Evolutionary conservation across 2,329 filamentous ascomycete species (phyloP).

Genomic region (Coleophoma crateriformis): DNA sequence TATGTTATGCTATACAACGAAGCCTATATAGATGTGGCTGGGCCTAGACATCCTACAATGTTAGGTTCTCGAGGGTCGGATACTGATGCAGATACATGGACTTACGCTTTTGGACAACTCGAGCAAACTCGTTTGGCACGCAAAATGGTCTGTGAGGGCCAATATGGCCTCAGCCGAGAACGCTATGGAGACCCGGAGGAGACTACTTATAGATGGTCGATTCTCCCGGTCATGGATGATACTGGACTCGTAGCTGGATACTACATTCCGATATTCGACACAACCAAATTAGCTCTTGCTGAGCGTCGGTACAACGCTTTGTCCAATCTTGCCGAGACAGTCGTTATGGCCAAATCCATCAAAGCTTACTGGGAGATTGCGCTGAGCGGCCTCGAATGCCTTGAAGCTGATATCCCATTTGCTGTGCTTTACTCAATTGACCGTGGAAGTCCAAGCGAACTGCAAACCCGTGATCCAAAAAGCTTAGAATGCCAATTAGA

Average conservation of each 20-base stretch:
- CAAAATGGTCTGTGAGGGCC: neutral
- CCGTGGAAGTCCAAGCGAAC: neutral
- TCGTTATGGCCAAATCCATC: neutral
- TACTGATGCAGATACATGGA: neutral
- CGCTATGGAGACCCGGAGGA: neutral
- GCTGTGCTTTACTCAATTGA: neutral
- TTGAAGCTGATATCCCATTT: neutral
- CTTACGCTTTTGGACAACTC: neutral
- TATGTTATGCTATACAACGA: neutral
- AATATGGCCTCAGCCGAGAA: neutral
- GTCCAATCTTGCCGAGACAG: neutral
- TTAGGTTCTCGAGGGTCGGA: neutral
- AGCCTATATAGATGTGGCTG: neutral
- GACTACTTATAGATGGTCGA: neutral
- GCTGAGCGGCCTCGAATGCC: neutral
- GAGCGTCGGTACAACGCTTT: neutral
- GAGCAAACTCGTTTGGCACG: neutral
- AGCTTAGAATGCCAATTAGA: slow-evolving; percentile 56
- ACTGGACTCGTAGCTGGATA: neutral
- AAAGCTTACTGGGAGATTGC: neutral
- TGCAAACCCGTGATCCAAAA: neutral
- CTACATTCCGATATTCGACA: neutral
- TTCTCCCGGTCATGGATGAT: neutral
- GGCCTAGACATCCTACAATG: neutral
- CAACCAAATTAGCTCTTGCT: neutral